These are phyloP conservation scores for Zostera marina DNA, from an alignment of 116 monocot genomes.

Conservation along the genomic window DNA sequence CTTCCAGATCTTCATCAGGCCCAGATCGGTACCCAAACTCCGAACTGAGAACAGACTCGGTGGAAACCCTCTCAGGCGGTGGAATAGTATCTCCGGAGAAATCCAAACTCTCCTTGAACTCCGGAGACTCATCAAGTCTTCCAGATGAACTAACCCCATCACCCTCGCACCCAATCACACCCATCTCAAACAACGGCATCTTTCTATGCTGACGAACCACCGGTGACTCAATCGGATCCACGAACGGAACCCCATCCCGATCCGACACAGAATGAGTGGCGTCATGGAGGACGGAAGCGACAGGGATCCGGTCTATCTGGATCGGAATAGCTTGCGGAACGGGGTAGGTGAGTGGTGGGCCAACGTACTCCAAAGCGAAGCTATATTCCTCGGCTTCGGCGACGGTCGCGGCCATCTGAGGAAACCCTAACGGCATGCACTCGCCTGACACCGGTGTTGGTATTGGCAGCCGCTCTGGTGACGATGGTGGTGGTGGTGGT, in stretches of 20 bases:
- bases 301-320: constrained; percentile 47
- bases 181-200: constrained; percentile 35
- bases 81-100: constrained; percentile 5
- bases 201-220: neutral
- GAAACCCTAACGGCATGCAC: too few relatives aligned
- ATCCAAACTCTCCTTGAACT: constrained; percentile 10
- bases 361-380: constrained; percentile 84
- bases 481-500: neutral
- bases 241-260: constrained; percentile 30
- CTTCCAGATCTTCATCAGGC: constrained; percentile 10
- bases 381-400: constrained; percentile 29
- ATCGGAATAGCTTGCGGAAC: constrained; percentile 73
- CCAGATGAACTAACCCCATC: constrained; percentile 12
- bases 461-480: neutral
- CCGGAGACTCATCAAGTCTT: constrained; percentile 13
- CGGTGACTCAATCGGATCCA: constrained; percentile 26
- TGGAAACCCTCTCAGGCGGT: constrained; percentile 6
- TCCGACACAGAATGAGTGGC: constrained; percentile 6
- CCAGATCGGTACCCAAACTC: constrained; percentile 28
- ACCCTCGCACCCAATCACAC: constrained; percentile 49
- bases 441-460: neutral
- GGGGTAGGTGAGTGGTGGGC: constrained; percentile 62
- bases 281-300: constrained; percentile 28
- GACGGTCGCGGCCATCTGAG: neutral
- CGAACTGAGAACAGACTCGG: constrained; percentile 27